Evolutionary conservation across 169 alveolate genomes (phyloP), one percentile per base, ranked within the genome.

Genomic region (Plasmodium ovale): DNA sequence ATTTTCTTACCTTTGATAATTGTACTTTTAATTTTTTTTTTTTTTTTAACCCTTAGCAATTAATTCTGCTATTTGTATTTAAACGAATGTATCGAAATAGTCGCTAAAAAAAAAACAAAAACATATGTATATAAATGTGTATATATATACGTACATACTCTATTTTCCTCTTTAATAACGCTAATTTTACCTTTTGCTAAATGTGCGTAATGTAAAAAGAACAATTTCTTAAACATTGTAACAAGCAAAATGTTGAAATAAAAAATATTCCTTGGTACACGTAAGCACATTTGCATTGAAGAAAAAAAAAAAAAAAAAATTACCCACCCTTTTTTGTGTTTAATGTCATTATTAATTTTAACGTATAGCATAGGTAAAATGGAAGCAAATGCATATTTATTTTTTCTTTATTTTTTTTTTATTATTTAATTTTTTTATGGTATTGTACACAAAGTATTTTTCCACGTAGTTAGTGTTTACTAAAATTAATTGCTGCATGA

Each of bases 11-110:
- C 49, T 69, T 69, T 54, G 58, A 51, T 33, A 65, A 69, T 12
- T 49, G 37, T 21, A 5, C 67, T 44, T 69, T 44, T 44, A 9
- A 21, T 47, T 53, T 2, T 44, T 68, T 65, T 25, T 35, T 39
- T 33, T 53, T 67, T 65, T 67, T 67, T n/a, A 31, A 44, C 54
- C 10, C 23, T 69, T 69, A 47, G 65, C 16, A 69, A 69, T 69
- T 31, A 10, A 23, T 37, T 44, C 6, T 69, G 3, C 35, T 69
- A 47, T 16, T 69, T 31, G 10, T 12, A 56, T 69, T 69, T 6
- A 69, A 69, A 31, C 19, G 82, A 69, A 12, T 25, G 49, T 23
- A 69, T 69, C 35, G 82, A 35, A 54, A 49, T 25, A 69, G 60
- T 69, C 47, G 35, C 2, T 23, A 37, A 23, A 69, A 49, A 69